Base-by-base conservation (phyloP, 2,329 filamentous ascomycete genomes). In the Aspergillus fischeri region DNA sequence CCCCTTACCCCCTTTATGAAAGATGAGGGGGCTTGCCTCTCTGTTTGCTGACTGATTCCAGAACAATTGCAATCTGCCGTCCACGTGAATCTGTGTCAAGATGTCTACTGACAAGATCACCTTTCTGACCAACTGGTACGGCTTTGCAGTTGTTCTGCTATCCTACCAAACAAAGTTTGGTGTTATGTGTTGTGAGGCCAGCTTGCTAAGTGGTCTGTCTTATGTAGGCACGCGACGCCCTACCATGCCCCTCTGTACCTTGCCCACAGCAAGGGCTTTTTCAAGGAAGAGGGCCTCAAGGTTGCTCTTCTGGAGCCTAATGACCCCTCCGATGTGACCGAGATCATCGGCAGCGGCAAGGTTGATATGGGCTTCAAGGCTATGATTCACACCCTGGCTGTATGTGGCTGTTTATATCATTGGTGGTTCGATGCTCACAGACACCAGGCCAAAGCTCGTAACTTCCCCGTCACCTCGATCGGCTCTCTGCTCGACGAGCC, bases 31-130 rank as follows among this genome's bases (percentile, higher is more conserved):
- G 61, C 55, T 45, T 49, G 29, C 44, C 53, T 60, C 59, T 62
- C 63, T 63, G 65, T 60, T 62, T 71, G 60, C 70, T 73, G 61
- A 73, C 69, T 60, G 21, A 7, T 49, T 52, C 56, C 54, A 60
- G 67, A 66, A 66, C 58, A 60, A 55, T 62, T 60, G 56, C 60
- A 61, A 70, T 60, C 59, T 64, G 56, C 59, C 70, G 67, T 71
- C 69, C 65, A 63, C 70, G 73, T 77, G 73, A 63, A 78, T 73
- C 70, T 56, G 60, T 73, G 68, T 72, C 78, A 83, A 73, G 60
- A 91, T 91, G 88, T 85, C 88, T 73, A 90, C 87, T 75, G 88
- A 91, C 73, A 91, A 91, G 85, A 91, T 92, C 70, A 91, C 88
- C 53, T 92, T 91, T 78, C 81, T 91, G 73, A 89, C 88, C 77